Evolutionary conservation across 805 yeast species (phyloP), one percentile per base, ranked within the genome.

Genomic region (Wickerhamomyces alni): DNA sequence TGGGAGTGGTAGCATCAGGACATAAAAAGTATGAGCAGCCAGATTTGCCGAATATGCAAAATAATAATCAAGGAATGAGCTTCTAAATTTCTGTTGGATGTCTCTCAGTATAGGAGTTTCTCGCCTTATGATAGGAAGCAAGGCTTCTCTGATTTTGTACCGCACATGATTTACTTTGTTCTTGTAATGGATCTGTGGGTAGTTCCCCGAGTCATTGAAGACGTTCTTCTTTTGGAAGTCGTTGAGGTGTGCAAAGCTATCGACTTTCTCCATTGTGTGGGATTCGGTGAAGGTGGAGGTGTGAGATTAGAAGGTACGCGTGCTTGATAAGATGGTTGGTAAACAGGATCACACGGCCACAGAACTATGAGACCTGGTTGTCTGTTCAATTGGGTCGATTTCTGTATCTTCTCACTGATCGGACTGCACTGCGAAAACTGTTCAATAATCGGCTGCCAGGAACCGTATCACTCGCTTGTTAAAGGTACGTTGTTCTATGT

Each of bases 21-120:
- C 95, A 58, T 91, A 91, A 58, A 93, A 93, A 0, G 96, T 87
- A 61, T 91, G 99, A 5, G 95, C 77, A 0, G 96, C 99, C 46
- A 93, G 67, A 51, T 83, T 80, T 15, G 98, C 96, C 3, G 95
- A 75, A 69, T 86, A 77, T 8, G 94, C 83, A 62, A 91, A 91
- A 53, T 83, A 93, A 19, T 68, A 53, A 62, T 89, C 97, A 37
- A 80, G 60, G 15, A 59, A 36, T 2, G 77, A 69, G 29, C 61
- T 57, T 41, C 95, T 67, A 11, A 67, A 52, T 5, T 42, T 35
- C 4, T 51, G 38, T 64, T 91, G 99, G 42, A 86, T 61, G 4
- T 48, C 47, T 9, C 71, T 66, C n/a, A 91, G 59, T 1, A 72
- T 42, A 2, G 67, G 72, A 0, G 94, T 81, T 58, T 91, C 98